Base-by-base conservation (phyloP, 2,329 filamentous ascomycete species). In the Colletotrichum falcatum region DNA sequence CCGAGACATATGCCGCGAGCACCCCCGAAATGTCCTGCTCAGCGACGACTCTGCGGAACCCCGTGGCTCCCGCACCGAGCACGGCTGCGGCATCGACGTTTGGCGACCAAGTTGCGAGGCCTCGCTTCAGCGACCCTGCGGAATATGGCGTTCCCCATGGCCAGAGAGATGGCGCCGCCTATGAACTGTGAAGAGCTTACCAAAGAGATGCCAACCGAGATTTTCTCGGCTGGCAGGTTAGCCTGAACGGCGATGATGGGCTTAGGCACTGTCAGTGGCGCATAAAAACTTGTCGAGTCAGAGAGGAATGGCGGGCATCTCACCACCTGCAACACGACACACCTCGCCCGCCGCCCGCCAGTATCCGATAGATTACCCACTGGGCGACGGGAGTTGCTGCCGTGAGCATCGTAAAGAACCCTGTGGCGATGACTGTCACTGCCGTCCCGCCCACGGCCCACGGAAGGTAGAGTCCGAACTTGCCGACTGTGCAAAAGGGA, bases 61-160 rank as follows among this genome's bases (percentile, higher is more conserved):
- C 78, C 0, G 81, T 81, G 3, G 83, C 84, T 5, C 85, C 85
- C 0, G 83, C 83, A 6, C 72, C 60, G 16, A 86, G 78, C 11
- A 86, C 75, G 0, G 72, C 64, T 5, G 75, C 53, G 0, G 79
- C 66, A 56, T 80, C 72, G 61, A 81, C 42, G 9, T 65, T 46
- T 7, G 69, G 48, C 14, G 54, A 55, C 9, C 58, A 54, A 20
- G 23, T 30, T 2, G 58, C 35, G 5, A 67, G 51, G 2, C 62
- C 58, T 12, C 28, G 20, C 46, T 59, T 67, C 37, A 67, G n/a
- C 16, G 64, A 53, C 18, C 51, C 44, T 5, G 37, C 51, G 39
- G 39, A 79, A 79, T n/a, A 78, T 73, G 30, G 72, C 72, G 61
- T 77, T 76, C 9, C 74, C 74, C 5, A 74, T 30, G 0, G 74